Conservation (phyloP, 1,284 basidiomycete species). For the Gomphus bonarii region DNA sequence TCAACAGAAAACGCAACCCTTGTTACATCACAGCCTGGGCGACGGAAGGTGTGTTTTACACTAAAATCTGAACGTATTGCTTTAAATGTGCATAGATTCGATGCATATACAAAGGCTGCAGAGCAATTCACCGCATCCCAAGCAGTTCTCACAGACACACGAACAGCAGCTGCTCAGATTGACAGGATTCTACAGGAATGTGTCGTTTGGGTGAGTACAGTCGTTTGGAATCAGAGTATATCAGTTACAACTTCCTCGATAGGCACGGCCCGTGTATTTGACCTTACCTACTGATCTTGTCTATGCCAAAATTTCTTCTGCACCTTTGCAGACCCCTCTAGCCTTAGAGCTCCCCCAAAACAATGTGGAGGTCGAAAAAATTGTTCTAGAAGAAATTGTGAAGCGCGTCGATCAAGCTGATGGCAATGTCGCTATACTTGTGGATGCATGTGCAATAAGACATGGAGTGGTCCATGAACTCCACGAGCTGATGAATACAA, state of each 20-base stretch:
- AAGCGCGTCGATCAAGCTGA: conserved; percentile 52
- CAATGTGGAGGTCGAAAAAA: conserved; percentile 51
- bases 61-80: background rate
- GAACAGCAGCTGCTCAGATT: conserved; percentile 58
- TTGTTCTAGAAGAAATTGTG: conserved; percentile 67
- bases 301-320: conserved; percentile 52
- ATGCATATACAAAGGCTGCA: conserved; percentile 72
- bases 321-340: conserved; percentile 54
- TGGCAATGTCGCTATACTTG: conserved; percentile 62
- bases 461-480: conserved; percentile 67
- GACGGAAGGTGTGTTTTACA: conserved; percentile 48
- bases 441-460: conserved; percentile 82
- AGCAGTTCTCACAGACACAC: conserved; percentile 44
- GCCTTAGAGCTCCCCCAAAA: conserved; percentile 39
- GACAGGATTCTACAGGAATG: conserved; percentile 74
- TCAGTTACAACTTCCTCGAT: conserved; percentile 2
- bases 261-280: conserved; percentile 84
- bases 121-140: conserved; percentile 69
- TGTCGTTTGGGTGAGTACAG: conserved; percentile 42
- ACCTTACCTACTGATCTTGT: conserved; percentile 83
- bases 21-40: conserved; percentile 83
- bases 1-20: conserved; percentile 58
- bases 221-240: background rate
- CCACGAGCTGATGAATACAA: conserved; percentile 57
- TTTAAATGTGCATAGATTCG: conserved; percentile 35